Evolutionary conservation across 805 yeast species (phyloP).

Genomic region (Saccharomycodes ludwigii): DNA sequence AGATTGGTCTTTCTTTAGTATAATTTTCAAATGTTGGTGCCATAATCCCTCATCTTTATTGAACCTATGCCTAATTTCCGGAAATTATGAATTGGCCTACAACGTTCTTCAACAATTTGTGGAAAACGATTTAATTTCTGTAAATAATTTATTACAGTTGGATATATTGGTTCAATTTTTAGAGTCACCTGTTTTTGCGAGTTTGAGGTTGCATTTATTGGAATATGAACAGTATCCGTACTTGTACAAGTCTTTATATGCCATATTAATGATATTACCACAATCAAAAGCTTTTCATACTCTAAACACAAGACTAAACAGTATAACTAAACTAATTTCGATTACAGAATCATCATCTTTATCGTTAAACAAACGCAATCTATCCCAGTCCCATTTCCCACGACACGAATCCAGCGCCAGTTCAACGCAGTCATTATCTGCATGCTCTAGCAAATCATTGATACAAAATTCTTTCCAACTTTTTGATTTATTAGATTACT

Average conservation of each 20-base stretch:
- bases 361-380: slow-evolving; percentile 5
- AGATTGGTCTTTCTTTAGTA: slow-evolving; percentile 59
- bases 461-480: slow-evolving; percentile 17
- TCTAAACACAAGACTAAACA: slow-evolving; percentile 57
- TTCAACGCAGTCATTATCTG: slow-evolving; percentile 5
- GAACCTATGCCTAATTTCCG: slow-evolving; percentile 73
- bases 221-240: slow-evolving; percentile 77
- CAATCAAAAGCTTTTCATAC: slow-evolving; percentile 86
- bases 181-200: slow-evolving; percentile 87
- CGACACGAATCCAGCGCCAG: slow-evolving; percentile 6
- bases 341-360: slow-evolving; percentile 7
- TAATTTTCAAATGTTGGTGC: slow-evolving; percentile 83
- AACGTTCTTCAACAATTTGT: slow-evolving; percentile 71
- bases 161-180: slow-evolving; percentile 82
- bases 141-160: slow-evolving; percentile 69
- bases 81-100: slow-evolving; percentile 79
- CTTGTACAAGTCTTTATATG: slow-evolving; percentile 78
- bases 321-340: slow-evolving; percentile 23
- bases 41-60: slow-evolving; percentile 81
- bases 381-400: too few relatives aligned
- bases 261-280: slow-evolving; percentile 85
- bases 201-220: slow-evolving; percentile 73
- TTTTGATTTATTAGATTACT: slow-evolving; percentile 20
- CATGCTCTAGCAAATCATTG: slow-evolving; percentile 15
- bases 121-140: slow-evolving; percentile 60